phyloP scores from a whole-genome alignment of 2,329 filamentous ascomycete genomes.

The Trichoderma harzianum region DNA sequence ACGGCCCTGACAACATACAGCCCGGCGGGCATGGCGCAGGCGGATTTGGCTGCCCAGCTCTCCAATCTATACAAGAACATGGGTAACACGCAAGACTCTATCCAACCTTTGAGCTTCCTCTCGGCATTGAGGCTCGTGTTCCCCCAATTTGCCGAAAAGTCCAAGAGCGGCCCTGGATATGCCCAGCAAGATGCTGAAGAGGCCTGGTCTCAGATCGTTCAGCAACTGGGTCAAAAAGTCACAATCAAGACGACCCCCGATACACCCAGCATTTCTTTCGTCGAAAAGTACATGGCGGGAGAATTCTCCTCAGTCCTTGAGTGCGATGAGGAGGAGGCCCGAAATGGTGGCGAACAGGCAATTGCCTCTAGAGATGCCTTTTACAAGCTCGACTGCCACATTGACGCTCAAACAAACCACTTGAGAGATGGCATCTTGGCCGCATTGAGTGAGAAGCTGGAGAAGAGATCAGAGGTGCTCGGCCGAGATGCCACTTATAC shows the following conservation, averaged over 20 bases:
- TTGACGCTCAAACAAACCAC: slow-evolving; percentile 82
- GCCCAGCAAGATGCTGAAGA: slow-evolving; percentile 99
- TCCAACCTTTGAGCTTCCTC: slow-evolving; percentile 79
- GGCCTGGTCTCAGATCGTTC: slow-evolving; percentile 93
- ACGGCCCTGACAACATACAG: slow-evolving; percentile 65
- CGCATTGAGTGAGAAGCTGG: slow-evolving; percentile 80
- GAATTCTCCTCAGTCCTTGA: slow-evolving; percentile 73
- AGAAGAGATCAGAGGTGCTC: slow-evolving; percentile 79
- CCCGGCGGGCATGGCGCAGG: slow-evolving; percentile 40
- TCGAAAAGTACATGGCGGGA: slow-evolving; percentile 88
- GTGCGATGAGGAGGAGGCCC: slow-evolving; percentile 78
- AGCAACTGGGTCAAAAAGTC: slow-evolving; percentile 75
- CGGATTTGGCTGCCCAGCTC: slow-evolving; percentile 73
- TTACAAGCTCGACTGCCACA: slow-evolving; percentile 94
- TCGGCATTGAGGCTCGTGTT: slow-evolving; percentile 73
- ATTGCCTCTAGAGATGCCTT: slow-evolving; percentile 70
- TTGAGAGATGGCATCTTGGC: slow-evolving; percentile 82
- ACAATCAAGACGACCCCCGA: slow-evolving; percentile 56
- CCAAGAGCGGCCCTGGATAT: slow-evolving; percentile 77
- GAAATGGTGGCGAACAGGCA: slow-evolving; percentile 69
- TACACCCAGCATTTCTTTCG: slow-evolving; percentile 62
- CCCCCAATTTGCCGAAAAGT: slow-evolving; percentile 89
- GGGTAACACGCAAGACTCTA: slow-evolving; percentile 83
- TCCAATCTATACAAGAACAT: slow-evolving; percentile 85
- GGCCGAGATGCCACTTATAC: slow-evolving; percentile 81